Conservation (phyloP, 257 asterid genomes). For the Ophiorrhiza pumila region DNA sequence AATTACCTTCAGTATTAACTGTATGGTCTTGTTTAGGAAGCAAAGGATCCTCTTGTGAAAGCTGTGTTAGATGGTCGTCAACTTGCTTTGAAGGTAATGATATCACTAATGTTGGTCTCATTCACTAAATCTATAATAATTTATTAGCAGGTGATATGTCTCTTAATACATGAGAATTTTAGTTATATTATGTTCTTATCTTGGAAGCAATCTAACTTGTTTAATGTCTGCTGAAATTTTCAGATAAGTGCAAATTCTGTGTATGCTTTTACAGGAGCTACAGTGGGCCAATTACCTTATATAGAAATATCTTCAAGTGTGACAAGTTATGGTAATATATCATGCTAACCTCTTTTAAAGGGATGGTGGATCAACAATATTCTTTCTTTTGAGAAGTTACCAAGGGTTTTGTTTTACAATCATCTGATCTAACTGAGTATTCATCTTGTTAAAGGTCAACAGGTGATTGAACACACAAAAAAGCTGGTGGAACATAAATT, state of each 20-base stretch:
- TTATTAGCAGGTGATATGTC: not conserved
- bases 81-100: constrained; percentile 84
- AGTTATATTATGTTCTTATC: constrained; percentile 5
- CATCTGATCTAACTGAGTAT: constrained; percentile 23
- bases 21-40: constrained; percentile 55
- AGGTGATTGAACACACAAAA: constrained; percentile 97
- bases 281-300: constrained; percentile 94
- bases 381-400: not conserved
- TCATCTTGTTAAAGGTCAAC: constrained; percentile 62
- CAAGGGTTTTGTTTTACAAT: constrained; percentile 7
- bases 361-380: not conserved
- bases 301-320: constrained; percentile 97
- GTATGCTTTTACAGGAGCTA: constrained; percentile 95
- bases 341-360: not conserved
- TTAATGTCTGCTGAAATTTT: constrained; percentile 15
- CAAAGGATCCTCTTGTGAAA: constrained; percentile 86
- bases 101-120: not conserved
- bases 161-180: not conserved
- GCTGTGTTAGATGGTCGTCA: constrained; percentile 99
- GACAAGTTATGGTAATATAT: constrained; percentile 86
- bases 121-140: not conserved
- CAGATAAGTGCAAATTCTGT: constrained; percentile 99
- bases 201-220: not conserved
- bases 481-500: constrained; percentile 93
- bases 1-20: constrained; percentile 11